Base-by-base conservation (phyloP, 352 stramenopile species). In the Globisporangium echinulatum region DNA sequence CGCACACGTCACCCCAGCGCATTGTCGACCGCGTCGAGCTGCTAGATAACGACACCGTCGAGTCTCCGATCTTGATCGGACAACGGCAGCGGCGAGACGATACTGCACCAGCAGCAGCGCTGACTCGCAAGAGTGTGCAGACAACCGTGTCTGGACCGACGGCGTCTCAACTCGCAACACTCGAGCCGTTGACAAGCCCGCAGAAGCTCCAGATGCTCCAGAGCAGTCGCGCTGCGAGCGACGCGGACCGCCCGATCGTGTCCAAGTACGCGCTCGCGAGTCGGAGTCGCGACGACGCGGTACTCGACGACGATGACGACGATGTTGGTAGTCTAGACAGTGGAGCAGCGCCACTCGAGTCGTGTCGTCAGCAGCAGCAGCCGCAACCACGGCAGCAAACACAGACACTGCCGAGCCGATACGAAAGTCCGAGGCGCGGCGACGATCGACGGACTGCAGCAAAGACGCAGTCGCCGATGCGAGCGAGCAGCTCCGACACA, bases 141-240 rank as follows among this genome's bases (percentile, higher is more conserved):
- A 33, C 25, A 33, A 33, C 25, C 25, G 25, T 33, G 25, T 33
- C 25, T 33, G 25, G 2, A 33, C 25, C 25, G 25, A 33, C 46
- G 7, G 3, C 46, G n/a, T 13, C 51, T 15, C 48, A 14, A 56
- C 17, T 48, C 25, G 15, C 38, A 37, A 19, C 11, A 5, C 19
- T 37, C 7, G 39, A 36, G 9, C 1, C 17, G 13, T 37, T 51
- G 38, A 40, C 62, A 15, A 86, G 74, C 39, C 74, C 76, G 11
- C 76, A 83, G 44, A 68, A 71, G 14, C 37, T 77, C 37, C 76
- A 86, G 52, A 73, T 66, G 58, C 38, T 80, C 15, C 64, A 82
- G 58, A 86, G 71, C 40, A 62, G 67, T 36, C 42, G 46, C 3
- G 40, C 51, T 25, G 14, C 49, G 4, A 70, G 55, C 17, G 58